Base-by-base conservation (phyloP, 73 alveolate species). In the Paramecium octaurelia region DNA sequence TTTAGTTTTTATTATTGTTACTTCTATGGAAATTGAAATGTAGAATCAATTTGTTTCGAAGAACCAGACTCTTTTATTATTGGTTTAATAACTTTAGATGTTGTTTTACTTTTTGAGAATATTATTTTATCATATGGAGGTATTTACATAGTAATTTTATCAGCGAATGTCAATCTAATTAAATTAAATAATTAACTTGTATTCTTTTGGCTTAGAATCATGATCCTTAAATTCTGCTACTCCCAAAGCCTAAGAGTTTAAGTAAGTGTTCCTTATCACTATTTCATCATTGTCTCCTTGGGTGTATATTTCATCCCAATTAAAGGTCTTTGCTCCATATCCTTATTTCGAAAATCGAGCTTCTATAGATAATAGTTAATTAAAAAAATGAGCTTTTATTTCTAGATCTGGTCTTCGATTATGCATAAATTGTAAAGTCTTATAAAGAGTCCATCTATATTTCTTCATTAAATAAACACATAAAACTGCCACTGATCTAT, bases 331-430 rank as follows among this genome's bases (percentile, higher is more conserved):
- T 40, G 97, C 96, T 7, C 98, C 97, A 38, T 20, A 12, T 16
- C 97, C 98, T 31, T 44, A 35, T 18, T 75, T 88, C 23, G 38
- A 58, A 2, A 95, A 77, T 40, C 94, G 75, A 20, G 83, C 29
- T 92, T 95, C 98, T 59, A 85, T 93, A 35, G 94, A 94, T 12
- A 95, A 92, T 1, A 95, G 87, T 57, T 95, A 86, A 88, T 95
- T 94, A 69, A 95, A 93, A 86, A 95, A 95, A 38, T 92, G 70
- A n/a, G 97, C 97, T 71, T 96, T 93, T 1, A 95, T 95, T 64
- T 95, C 98, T 14, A 95, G 92, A 76, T 95, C 98, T 23, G 95
- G 97, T 60, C 98, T 58, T 46, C 98, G 59, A 7, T 93, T 59
- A 75, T 95, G 93, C 84, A 95, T 64, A 58, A 85, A 95, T 76